A percentile compares a stretch with the other conserved stretches of the same genome.
Conservation (phyloP, 2,329 filamentous ascomycete species). For the Xylaria multiplex region DNA sequence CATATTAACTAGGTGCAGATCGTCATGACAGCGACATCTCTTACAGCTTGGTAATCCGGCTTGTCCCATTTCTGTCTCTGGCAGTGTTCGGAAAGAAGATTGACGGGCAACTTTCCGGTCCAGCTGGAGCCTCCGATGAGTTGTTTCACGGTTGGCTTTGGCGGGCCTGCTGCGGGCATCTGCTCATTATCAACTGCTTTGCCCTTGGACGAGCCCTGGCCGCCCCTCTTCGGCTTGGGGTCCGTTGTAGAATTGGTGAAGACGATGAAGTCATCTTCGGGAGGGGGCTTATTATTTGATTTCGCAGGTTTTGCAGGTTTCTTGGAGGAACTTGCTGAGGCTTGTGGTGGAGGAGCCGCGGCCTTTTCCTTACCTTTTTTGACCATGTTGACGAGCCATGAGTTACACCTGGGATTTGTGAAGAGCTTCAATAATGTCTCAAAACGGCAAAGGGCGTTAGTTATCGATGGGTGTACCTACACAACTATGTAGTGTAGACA, state of each 20-base stretch:
- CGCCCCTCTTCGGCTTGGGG: conserved; percentile 57
- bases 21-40: conserved; percentile 38
- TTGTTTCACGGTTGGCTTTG: conserved; percentile 75
- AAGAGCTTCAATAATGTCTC: neutral
- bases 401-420: conserved; percentile 17
- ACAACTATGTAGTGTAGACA: neutral
- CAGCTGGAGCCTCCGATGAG: conserved; percentile 94
- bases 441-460: conserved; percentile 8
- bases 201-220: conserved; percentile 41
- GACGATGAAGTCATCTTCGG: conserved; percentile 64
- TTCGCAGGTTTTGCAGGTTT: conserved; percentile 51
- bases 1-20: conserved; percentile 43
- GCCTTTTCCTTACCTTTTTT: conserved; percentile 66
- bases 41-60: conserved; percentile 87
- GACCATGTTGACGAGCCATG: conserved; percentile 54
- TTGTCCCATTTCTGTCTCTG: conserved; percentile 96
- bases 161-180: conserved; percentile 55
- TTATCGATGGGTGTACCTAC: neutral
- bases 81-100: conserved; percentile 91
- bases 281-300: conserved; percentile 44
- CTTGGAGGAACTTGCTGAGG: conserved; percentile 47
- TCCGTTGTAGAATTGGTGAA: conserved; percentile 69
- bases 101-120: conserved; percentile 96
- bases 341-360: conserved; percentile 50
- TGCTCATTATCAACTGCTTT: conserved; percentile 46